Percentiles rank a stretch among this genome's conserved stretches.
Evolutionary conservation across 2,329 filamentous ascomycete species (phyloP).

Genomic region (Stemphylium beticola): DNA sequence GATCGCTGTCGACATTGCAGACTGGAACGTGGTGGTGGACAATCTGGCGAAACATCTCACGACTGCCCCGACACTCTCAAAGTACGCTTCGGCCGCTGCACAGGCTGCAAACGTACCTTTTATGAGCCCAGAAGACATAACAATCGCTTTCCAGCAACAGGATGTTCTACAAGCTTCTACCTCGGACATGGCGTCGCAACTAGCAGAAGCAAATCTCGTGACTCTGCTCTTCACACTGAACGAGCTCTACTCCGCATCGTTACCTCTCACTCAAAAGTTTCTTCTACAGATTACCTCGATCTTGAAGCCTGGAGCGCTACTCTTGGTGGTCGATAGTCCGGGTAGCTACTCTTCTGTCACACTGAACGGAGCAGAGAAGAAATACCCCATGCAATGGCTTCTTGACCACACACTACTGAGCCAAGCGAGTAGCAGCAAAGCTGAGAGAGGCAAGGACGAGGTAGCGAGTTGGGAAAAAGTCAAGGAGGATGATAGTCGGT

Average conservation of each 20-base stretch:
- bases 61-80: slow-evolving; percentile 54
- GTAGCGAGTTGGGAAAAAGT: slow-evolving; percentile 71
- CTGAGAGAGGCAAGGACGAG: slow-evolving; percentile 19
- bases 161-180: slow-evolving; percentile 58
- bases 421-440: slow-evolving; percentile 17
- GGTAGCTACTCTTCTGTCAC: slow-evolving; percentile 88
- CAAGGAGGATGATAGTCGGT: slow-evolving; percentile 76
- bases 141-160: slow-evolving; percentile 54
- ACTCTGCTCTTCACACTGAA: slow-evolving; percentile 95
- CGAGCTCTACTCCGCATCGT: slow-evolving; percentile 83
- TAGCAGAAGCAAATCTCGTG: slow-evolving; percentile 58
- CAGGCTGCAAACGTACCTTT: slow-evolving; percentile 51
- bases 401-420: slow-evolving; percentile 78
- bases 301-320: slow-evolving; percentile 65
- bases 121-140: slow-evolving; percentile 35
- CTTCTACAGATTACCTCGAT: slow-evolving; percentile 70
- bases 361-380: slow-evolving; percentile 62
- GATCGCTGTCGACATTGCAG: slow-evolving; percentile 79
- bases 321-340: slow-evolving; percentile 90
- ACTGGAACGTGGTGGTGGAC: slow-evolving; percentile 71
- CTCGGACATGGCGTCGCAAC: slow-evolving; percentile 41
- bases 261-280: slow-evolving; percentile 77
- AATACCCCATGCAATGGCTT: slow-evolving; percentile 94
- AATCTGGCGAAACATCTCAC: slow-evolving; percentile 65
- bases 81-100: slow-evolving; percentile 56